phyloP scores from a whole-genome alignment of 345 rosid species.

The Gossypioides kirkii region DNA sequence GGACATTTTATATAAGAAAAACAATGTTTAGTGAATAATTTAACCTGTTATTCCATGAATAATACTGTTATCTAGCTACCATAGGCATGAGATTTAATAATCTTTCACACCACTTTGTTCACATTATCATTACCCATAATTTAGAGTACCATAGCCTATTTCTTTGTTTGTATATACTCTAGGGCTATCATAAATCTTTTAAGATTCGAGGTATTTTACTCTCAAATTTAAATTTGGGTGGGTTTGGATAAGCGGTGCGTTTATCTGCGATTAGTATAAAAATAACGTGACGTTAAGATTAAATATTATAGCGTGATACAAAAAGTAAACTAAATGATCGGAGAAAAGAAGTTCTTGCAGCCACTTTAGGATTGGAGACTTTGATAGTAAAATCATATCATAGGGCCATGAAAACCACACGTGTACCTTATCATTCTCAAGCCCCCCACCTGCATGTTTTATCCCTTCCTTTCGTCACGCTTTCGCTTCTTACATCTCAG shows the following conservation, averaged over 20 bases:
- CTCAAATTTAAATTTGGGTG: neutral
- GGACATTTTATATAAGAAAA: no score
- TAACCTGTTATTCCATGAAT: no score
- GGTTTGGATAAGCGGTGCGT: slow-evolving; percentile 16
- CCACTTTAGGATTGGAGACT: no score
- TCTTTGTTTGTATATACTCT: neutral
- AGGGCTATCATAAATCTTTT: neutral
- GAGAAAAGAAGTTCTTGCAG: no score
- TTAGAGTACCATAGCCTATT: neutral
- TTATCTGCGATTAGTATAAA: no score
- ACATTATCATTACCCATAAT: slow-evolving; percentile 18
- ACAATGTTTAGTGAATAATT: no score
- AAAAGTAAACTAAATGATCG: no score
- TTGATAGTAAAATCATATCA: slow-evolving; percentile 28
- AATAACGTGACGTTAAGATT: no score
- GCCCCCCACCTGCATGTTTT: slow-evolving; percentile 35
- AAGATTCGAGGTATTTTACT: no score
- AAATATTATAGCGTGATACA: no score
- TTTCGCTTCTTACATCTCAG: slow-evolving; percentile 47
- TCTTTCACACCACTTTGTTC: neutral
- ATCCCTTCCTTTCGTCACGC: slow-evolving; percentile 46
- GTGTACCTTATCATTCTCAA: slow-evolving; percentile 39
- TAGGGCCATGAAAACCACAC: slow-evolving; percentile 49
- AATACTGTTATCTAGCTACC: neutral
- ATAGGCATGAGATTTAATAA: neutral